Evolutionary conservation across 108 stramenopile species (phyloP).

Genomic region (Aurantiochytrium sp.): DNA sequence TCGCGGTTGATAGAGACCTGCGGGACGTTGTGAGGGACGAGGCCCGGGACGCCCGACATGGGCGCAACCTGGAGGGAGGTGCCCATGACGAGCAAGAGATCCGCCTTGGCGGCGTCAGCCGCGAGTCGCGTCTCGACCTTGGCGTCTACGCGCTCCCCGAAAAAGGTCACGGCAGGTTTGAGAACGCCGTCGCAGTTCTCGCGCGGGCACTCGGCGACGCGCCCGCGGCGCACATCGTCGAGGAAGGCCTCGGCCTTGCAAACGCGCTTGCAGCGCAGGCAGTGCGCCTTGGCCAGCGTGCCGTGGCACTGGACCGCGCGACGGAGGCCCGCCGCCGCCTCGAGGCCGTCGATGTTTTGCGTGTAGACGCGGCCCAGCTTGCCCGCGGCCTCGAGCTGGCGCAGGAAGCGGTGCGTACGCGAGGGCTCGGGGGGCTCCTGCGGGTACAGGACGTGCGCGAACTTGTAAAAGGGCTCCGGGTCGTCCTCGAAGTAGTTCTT

Average conservation of each 20-base stretch:
- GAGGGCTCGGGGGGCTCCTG: constrained; percentile 64
- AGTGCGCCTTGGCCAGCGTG: constrained; percentile 70
- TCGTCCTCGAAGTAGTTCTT: constrained; percentile 39
- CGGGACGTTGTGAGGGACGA: background rate
- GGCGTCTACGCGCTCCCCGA: constrained; percentile 75
- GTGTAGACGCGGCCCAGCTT: constrained; percentile 67
- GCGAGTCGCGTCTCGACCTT: constrained; percentile 43
- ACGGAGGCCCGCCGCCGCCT: constrained; percentile 62
- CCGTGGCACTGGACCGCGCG: constrained; percentile 75
- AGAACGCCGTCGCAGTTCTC: constrained; percentile 46
- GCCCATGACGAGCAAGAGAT: constrained; percentile 77
- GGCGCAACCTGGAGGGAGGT: constrained; percentile 55
- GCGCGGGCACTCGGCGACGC: background rate
- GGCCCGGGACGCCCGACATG: constrained; percentile 28
- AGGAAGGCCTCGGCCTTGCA: background rate
- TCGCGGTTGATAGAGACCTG: constrained; percentile 43
- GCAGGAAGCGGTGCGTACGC: constrained; percentile 69
- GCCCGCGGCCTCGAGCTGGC: constrained; percentile 64
- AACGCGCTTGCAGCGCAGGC: constrained; percentile 34
- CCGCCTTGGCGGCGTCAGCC: constrained; percentile 38
- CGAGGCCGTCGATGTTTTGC: constrained; percentile 80
- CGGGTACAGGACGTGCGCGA: constrained; percentile 72
- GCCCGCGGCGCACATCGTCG: background rate
- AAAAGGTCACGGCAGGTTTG: constrained; percentile 93
- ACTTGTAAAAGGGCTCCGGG: constrained; percentile 38